These are phyloP conservation scores for Phylloporus arenicola DNA, from an alignment of 768 basidiomycete species.

Conservation along the genomic window DNA sequence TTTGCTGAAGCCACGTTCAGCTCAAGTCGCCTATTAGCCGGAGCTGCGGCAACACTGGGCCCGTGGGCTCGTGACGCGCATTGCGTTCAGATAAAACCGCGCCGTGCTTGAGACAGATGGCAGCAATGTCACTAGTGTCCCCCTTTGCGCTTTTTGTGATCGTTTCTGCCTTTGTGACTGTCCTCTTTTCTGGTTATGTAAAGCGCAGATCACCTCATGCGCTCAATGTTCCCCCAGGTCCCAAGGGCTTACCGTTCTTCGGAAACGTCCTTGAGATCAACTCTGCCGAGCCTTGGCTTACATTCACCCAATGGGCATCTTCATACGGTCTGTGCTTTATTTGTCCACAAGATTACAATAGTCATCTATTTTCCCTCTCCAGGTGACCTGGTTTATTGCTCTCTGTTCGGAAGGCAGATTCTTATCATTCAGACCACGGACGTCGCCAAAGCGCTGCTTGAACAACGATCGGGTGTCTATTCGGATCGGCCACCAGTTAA, in stretches of 20 bases:
- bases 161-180: constrained; percentile 4
- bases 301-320: constrained; percentile 29
- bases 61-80: background rate
- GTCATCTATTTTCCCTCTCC: constrained; percentile 1
- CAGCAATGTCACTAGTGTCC: constrained; percentile 4
- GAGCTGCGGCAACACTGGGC: no score
- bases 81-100: background rate
- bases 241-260: constrained; percentile 28
- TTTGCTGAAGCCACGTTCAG: no score
- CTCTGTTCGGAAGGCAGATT: constrained; percentile 29
- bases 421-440: constrained; percentile 30
- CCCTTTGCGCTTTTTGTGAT: constrained; percentile 6
- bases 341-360: background rate
- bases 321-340: constrained; percentile 17
- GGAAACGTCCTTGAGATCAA: constrained; percentile 26
- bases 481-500: constrained; percentile 35
- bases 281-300: constrained; percentile 27
- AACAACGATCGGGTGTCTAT: constrained; percentile 33
- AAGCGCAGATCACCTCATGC: constrained; percentile 6
- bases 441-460: constrained; percentile 31
- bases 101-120: background rate
- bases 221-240: constrained; percentile 25
- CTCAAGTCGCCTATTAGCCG: no score
- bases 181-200: constrained; percentile 8
- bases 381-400: constrained; percentile 31